Base-by-base conservation (phyloP, 441 rosid species). In the Daphne laureola region DNA sequence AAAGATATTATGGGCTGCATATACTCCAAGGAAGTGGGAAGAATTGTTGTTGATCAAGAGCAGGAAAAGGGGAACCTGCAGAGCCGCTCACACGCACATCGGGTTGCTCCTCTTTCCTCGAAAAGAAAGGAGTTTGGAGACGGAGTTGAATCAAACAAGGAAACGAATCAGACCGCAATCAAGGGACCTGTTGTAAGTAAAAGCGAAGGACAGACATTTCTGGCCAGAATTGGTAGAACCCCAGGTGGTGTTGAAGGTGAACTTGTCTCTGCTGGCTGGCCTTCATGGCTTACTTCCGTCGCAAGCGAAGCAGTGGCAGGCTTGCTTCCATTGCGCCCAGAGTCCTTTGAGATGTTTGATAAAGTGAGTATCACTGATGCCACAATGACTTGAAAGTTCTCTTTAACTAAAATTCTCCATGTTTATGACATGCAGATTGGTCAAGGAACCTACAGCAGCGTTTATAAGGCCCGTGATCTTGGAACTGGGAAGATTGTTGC, bases 391-490 rank as follows among this genome's bases (percentile, higher is more conserved):
- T 21, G 25, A 21, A 21, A 2, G 25, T 31, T 31, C 5, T 7
- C 5, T 6, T 31, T 31, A 5, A 21, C 2, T 21, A 21, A 21
- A 9, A 31, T 31, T 31, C 11, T 31, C 38, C 38, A 31, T 31
- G 9, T 31, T 9, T 31, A 0, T 31, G 8, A 21, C 5, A 51
- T 72, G 75, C 79, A 93, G 96, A 82, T 93, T 75, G 97, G 99
- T 58, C 95, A 93, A 75, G 99, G 99, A 76, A 90, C 97, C 66
- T 93, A 93, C 57, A 93, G 97, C 55, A 87, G 71, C 16, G 99
- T 93, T 51, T 93, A 85, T 59, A 86, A 70, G 67, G 99, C 93
- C 14, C 71, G 79, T 12, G 96, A 90, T 45, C 95, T 87, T 53
- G 84, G 82, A 64, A 73, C 82, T 0, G 79, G 81, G 0, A 87